Evolutionary conservation across 345 rosid genomes (phyloP), one percentile per base, ranked within the genome.

Genomic region (Eucalyptus cloeziana): DNA sequence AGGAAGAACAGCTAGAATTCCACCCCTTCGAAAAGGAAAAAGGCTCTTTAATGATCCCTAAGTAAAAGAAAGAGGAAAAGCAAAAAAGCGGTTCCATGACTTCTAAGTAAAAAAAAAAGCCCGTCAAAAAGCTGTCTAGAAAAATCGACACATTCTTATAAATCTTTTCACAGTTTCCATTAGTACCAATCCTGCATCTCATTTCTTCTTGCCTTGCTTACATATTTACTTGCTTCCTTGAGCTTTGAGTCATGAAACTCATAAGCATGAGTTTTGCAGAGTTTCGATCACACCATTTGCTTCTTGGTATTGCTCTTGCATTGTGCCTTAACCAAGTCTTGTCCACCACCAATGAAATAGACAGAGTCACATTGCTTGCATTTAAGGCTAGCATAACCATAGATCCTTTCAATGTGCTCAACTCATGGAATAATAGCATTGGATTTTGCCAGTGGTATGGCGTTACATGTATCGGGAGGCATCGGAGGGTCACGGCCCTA

Each of bases 381-480:
- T 62, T 62, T 62, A 62, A 62, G 33, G 69, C 33, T 0, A 0
- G 33, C 69, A 62, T 30, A 27, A 14, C 17, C 0, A 0, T 0
- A 30, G 33, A 62, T 62, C 69, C 69, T 62, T 62, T 13, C 1
- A 2, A 1, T 1, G 17, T 7, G 33, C 69, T 62, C 69, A 13
- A 7, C 69, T 62, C 69, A 13, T 62, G 69, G 69, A 62, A 62
- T 2, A 1, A 62, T 3, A 62, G 9, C 69, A 62, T 30, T 62
- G 17, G 69, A 1, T 30, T 62, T 6, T 58, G 64, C 58, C 0
- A 8, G 1, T 54, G 58, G 58, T 8, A 54, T 54, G 58, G 58
- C 5, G 2, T 62, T 27, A 7, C 17, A 0, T 62, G 69, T 62
- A 3, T 33, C 3, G 9, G 5, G 3, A 62, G 4, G 69, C 69